Evolutionary conservation across 2,329 filamentous ascomycete species (phyloP).

Genomic region (Septoria linicola): DNA sequence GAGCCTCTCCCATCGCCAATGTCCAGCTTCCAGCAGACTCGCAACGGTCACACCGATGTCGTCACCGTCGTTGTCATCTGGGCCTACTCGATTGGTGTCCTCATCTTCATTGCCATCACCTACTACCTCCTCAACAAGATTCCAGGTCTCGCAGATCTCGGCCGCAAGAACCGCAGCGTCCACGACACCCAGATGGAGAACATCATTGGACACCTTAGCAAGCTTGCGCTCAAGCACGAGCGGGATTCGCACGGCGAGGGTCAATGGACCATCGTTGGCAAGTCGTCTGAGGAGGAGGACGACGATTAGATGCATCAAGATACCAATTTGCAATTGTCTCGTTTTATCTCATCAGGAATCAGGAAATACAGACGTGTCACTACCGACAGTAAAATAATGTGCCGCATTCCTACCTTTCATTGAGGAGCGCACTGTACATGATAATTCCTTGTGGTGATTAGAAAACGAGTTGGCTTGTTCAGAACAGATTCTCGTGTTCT

Average conservation of each 20-base stretch:
- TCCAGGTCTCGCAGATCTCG: conserved; percentile 59
- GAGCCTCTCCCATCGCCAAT: conserved; percentile 44
- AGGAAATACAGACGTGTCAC: conserved; percentile 27
- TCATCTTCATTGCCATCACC: conserved; percentile 64
- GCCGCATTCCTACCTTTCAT: conserved; percentile 15
- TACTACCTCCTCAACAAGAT: conserved; percentile 63
- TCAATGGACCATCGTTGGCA: conserved; percentile 47
- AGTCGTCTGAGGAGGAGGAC: conserved; percentile 48
- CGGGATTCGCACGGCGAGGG: conserved; percentile 48
- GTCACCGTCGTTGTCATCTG: conserved; percentile 66
- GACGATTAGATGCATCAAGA: conserved; percentile 45
- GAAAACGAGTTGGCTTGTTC: not conserved
- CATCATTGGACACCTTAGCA: conserved; percentile 63
- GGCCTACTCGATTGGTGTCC: conserved; percentile 65
- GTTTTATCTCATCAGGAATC: conserved; percentile 22
- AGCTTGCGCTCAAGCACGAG: conserved; percentile 62
- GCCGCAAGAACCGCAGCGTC: conserved; percentile 60
- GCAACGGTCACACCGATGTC: conserved; percentile 56
- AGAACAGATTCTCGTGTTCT: not conserved
- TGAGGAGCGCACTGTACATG: conserved; percentile 25
- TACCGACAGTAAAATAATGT: conserved; percentile 27
- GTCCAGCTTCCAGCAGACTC: conserved; percentile 35
- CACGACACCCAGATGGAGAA: conserved; percentile 66
- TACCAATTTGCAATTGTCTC: conserved; percentile 27
- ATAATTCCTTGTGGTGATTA: conserved; percentile 6